Evolutionary conservation across 805 yeast genomes (phyloP).

Genomic region (Phaffomyces antillensis): DNA sequence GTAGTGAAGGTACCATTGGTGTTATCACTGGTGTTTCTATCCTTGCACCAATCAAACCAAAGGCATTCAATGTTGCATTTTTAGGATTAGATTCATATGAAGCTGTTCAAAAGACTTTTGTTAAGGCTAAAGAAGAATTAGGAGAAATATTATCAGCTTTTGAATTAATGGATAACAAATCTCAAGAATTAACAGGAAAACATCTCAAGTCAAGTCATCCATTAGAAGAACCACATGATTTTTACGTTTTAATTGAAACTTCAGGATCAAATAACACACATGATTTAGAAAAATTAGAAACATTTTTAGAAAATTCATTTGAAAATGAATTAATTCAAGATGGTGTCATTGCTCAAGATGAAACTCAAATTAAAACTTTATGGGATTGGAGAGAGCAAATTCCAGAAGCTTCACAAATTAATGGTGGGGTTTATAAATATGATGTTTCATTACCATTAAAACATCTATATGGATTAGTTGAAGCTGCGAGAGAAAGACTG

Average conservation of each 20-base stretch:
- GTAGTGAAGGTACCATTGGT: conserved; percentile 91
- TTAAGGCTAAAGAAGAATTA: conserved; percentile 68
- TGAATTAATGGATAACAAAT: conserved; percentile 82
- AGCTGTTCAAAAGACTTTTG: conserved; percentile 76
- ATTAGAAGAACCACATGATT: conserved; percentile 75
- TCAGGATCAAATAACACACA: conserved; percentile 94
- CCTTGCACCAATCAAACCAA: conserved; percentile 84
- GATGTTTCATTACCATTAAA: conserved; percentile 88
- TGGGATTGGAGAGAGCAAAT: conserved; percentile 97
- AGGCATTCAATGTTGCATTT: conserved; percentile 80
- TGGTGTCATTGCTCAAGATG: conserved; percentile 95
- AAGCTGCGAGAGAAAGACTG: conserved; percentile 62
- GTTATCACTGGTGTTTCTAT: conserved; percentile 85
- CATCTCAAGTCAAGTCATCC: conserved; percentile 67
- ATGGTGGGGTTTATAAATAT: conserved; percentile 95
- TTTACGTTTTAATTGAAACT: conserved; percentile 87
- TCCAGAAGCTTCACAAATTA: conserved; percentile 78
- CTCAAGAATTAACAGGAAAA: conserved; percentile 55
- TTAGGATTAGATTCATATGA: conserved; percentile 77
- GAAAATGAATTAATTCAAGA: conserved; percentile 80
- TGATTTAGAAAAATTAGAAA: conserved; percentile 83
- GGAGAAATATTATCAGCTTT: conserved; percentile 87
- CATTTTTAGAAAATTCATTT: conserved; percentile 77
- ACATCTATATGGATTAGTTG: conserved; percentile 76
- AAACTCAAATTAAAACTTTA: conserved; percentile 69